Evolutionary conservation across 2,329 filamentous ascomycete genomes (phyloP).

Genomic region (Tolypocladium endophyticum): DNA sequence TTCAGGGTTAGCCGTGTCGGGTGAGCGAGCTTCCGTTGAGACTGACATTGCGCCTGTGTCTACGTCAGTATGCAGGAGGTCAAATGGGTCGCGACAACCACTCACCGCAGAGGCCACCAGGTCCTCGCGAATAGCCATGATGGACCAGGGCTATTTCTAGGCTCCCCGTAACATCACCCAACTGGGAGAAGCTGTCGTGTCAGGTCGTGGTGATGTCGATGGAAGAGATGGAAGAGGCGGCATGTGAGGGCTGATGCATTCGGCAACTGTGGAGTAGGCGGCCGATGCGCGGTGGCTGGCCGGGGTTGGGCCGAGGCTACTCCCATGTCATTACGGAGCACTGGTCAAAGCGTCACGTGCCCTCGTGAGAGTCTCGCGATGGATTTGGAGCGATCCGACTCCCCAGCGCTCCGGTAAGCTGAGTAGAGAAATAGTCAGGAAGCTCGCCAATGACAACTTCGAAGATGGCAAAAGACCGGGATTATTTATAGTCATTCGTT

Average conservation of each 20-base stretch:
- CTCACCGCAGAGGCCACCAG: slow-evolving; percentile 71
- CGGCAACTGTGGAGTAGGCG: slow-evolving; percentile 6
- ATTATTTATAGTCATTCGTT: neutral
- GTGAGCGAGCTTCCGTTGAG: slow-evolving; percentile 4
- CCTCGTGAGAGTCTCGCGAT: neutral
- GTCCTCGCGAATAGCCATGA: slow-evolving; percentile 88
- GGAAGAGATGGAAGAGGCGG: slow-evolving; percentile 7
- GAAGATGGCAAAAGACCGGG: neutral
- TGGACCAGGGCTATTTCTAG: slow-evolving; percentile 8
- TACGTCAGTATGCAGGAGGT: neutral
- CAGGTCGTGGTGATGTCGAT: slow-evolving; percentile 8
- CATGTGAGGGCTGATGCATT: slow-evolving; percentile 15
- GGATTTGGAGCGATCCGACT: neutral
- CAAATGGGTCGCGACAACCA: slow-evolving; percentile 2
- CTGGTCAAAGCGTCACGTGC: slow-evolving; percentile 13
- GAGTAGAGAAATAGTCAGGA: too few species aligned
- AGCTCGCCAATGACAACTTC: neutral
- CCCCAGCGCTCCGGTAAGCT: neutral
- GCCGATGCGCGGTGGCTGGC: slow-evolving; percentile 5
- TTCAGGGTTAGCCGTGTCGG: slow-evolving; percentile 4
- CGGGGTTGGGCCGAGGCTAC: slow-evolving; percentile 19
- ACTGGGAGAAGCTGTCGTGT: slow-evolving; percentile 3
- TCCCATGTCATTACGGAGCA: neutral
- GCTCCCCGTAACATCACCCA: slow-evolving; percentile 14
- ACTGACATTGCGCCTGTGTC: slow-evolving; percentile 33